Evolutionary conservation across 305 asterid species (phyloP).

Genomic region (Striga hermonthica): DNA sequence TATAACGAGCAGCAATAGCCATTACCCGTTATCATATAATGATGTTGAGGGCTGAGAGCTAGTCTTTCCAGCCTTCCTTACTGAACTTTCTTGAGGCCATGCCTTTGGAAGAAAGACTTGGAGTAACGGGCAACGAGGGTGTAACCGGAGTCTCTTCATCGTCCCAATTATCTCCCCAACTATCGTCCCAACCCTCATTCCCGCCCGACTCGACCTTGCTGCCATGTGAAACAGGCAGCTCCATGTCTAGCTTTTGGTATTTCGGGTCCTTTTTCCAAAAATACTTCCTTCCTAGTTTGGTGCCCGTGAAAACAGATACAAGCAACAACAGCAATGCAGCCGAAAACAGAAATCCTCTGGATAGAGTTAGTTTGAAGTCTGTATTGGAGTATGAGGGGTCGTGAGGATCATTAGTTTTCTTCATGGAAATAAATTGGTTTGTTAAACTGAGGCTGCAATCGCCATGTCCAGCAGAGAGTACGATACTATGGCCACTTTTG

Average conservation of each 20-base stretch:
- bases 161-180: slow-evolving; percentile 86
- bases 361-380: slow-evolving; percentile 32
- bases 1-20: background rate
- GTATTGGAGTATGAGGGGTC: slow-evolving; percentile 32
- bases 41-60: slow-evolving; percentile 2
- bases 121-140: slow-evolving; percentile 57
- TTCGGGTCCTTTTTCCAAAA: slow-evolving; percentile 37
- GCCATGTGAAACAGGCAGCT: slow-evolving; percentile 62
- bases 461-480: slow-evolving; percentile 52
- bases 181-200: slow-evolving; percentile 71
- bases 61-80: slow-evolving; percentile 84
- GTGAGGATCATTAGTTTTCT: slow-evolving; percentile 34
- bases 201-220: slow-evolving; percentile 39
- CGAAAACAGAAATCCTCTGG: slow-evolving; percentile 40
- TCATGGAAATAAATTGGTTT: slow-evolving; percentile 40
- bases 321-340: slow-evolving; percentile 38
- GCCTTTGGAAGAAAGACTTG: slow-evolving; percentile 56
- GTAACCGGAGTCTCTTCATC: slow-evolving; percentile 75
- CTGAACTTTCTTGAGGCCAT: slow-evolving; percentile 49
- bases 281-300: slow-evolving; percentile 40
- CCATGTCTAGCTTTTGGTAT: slow-evolving; percentile 68
- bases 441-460: slow-evolving; percentile 59
- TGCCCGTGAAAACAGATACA: slow-evolving; percentile 40
- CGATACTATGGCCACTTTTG: slow-evolving; percentile 42
- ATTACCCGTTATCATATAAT: background rate